Evolutionary conservation across 352 stramenopile genomes (phyloP).

Genomic region (Detonula confervacea): DNA sequence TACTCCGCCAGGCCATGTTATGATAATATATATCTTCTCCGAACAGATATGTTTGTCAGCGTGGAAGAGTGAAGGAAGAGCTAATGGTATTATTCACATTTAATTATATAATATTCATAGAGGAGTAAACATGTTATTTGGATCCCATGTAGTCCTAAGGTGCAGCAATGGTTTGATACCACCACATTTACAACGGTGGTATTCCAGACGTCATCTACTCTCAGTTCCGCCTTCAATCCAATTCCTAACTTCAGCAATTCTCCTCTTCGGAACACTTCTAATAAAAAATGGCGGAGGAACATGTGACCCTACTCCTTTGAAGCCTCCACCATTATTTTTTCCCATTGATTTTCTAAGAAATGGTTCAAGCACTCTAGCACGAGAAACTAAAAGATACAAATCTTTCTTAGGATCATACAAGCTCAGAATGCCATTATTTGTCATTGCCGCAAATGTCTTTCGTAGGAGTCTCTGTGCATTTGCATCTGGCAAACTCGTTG

Average conservation of each 20-base stretch:
- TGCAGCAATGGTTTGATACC: too few species aligned
- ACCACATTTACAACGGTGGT: too few species aligned
- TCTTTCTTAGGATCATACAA: constrained; percentile 66
- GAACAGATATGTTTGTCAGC: too few species aligned
- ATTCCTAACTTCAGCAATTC: constrained; percentile 36
- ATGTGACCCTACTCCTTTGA: constrained; percentile 1
- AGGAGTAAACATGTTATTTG: too few species aligned
- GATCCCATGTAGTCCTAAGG: too few species aligned
- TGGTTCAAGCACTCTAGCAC: constrained; percentile 66
- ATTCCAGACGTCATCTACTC: too few species aligned
- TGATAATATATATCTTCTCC: too few species aligned
- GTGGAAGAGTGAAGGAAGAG: too few species aligned
- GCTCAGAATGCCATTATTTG: constrained; percentile 77
- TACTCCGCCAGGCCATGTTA: too few species aligned
- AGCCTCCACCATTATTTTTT: constrained; percentile 5
- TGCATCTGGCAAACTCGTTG: constrained; percentile 32
- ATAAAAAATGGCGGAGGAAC: constrained; percentile 48
- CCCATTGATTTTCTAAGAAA: constrained; percentile 38
- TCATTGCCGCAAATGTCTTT: constrained; percentile 68
- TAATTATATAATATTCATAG: too few species aligned
- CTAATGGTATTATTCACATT: too few species aligned
- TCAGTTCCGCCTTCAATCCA: constrained; percentile 13
- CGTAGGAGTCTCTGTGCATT: constrained; percentile 51
- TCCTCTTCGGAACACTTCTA: constrained; percentile 44
- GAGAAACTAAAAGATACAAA: constrained; percentile 74